These are phyloP conservation scores for Durusdinium trenchii DNA, from an alignment of 73 alveolate species.

Conservation along the genomic window DNA sequence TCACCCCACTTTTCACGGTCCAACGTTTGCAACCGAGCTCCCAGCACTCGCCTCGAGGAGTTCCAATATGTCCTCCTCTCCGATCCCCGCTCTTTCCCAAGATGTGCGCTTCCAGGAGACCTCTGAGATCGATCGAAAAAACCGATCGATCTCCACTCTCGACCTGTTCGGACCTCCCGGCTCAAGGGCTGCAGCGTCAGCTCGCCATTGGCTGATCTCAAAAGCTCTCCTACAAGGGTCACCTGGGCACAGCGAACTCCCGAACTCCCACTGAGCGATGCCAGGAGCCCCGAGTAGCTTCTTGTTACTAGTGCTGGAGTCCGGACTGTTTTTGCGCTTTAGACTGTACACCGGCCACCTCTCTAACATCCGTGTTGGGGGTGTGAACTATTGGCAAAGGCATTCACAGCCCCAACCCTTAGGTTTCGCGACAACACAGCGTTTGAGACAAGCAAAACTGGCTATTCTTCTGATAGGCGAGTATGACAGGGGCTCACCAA, in stretches of 20 bases:
- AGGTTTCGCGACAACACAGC: too few species aligned
- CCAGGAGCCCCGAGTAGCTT: too few species aligned
- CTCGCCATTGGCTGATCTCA: conserved; percentile 87
- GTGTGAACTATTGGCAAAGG: too few species aligned
- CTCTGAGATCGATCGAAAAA: neutral
- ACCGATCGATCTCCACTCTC: neutral
- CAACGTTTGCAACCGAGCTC: neutral
- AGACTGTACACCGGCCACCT: too few species aligned
- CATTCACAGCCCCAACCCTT: too few species aligned
- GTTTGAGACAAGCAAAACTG: too few species aligned
- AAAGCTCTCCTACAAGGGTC: conserved; percentile 86
- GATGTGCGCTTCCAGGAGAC: conserved; percentile 87
- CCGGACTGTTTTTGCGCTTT: too few species aligned
- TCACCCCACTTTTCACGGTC: neutral
- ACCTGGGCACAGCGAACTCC: conserved; percentile 14
- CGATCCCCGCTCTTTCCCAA: conserved; percentile 47
- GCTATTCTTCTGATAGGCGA: too few species aligned
- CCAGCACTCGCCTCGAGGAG: conserved; percentile 66
- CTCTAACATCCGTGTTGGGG: too few species aligned
- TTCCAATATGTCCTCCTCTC: conserved; percentile 52
- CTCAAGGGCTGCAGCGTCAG: conserved; percentile 86
- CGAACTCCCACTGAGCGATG: neutral
- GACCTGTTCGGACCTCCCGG: conserved; percentile 10
- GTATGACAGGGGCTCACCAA: too few species aligned
- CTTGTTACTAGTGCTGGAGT: too few species aligned